phyloP scores from a whole-genome alignment of 768 basidiomycete genomes.

The Termitomyces eurrhizus region DNA sequence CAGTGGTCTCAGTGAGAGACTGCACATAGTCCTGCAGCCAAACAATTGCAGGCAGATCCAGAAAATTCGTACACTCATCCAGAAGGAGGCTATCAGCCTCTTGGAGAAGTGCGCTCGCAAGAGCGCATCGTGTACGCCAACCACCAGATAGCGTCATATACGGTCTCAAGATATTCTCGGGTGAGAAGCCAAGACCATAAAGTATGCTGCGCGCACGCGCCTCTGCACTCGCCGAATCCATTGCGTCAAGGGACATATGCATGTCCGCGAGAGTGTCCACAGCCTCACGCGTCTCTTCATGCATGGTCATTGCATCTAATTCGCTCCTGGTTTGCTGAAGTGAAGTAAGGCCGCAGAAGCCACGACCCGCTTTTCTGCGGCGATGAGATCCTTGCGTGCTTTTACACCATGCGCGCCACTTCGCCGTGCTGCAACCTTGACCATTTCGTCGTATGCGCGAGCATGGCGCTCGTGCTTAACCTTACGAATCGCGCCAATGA shows the following conservation, averaged over 20 bases:
- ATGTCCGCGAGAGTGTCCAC: constrained; percentile 25
- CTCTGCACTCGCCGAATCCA: constrained; percentile 35
- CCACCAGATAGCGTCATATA: constrained; percentile 55
- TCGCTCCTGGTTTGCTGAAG: constrained; percentile 20
- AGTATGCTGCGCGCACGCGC: constrained; percentile 50
- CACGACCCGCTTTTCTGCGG: constrained; percentile 37
- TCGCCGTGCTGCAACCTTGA: constrained; percentile 46
- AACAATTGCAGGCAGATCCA: constrained; percentile 49
- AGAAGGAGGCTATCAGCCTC: constrained; percentile 54
- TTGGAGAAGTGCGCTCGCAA: constrained; percentile 57
- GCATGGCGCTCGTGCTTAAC: constrained; percentile 24
- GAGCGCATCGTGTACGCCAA: constrained; percentile 57
- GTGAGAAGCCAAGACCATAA: constrained; percentile 54
- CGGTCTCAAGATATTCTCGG: constrained; percentile 31
- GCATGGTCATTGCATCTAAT: constrained; percentile 18
- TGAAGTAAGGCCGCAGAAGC: constrained; percentile 22
- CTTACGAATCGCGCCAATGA: constrained; percentile 23
- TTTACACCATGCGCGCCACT: constrained; percentile 55
- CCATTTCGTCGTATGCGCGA: constrained; percentile 29
- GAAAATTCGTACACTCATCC: constrained; percentile 54
- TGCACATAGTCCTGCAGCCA: constrained; percentile 53
- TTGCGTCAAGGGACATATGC: constrained; percentile 22
- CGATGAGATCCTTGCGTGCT: constrained; percentile 49
- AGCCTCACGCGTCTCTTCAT: constrained; percentile 20
- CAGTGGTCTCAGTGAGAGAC: constrained; percentile 37